A percentile compares a stretch with the other conserved stretches of the same genome.
Conservation (phyloP, 306 rosid genomes). For the Casuarina equisetifolia region DNA sequence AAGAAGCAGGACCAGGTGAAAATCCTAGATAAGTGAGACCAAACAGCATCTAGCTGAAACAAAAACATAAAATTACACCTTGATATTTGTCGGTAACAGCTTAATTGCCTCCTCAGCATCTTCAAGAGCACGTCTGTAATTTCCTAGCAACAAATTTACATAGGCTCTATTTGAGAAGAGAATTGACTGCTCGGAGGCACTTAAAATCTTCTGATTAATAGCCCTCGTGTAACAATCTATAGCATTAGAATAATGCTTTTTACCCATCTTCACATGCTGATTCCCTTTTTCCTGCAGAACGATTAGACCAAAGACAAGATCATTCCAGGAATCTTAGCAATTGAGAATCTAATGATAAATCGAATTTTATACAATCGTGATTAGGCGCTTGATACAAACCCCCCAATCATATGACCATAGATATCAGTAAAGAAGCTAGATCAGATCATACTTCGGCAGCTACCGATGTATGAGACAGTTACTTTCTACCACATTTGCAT, state of each 20-base stretch:
- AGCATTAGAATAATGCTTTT: slow-evolving; percentile 80
- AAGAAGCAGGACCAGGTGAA: slow-evolving; percentile 13
- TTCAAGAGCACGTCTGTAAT: slow-evolving; percentile 74
- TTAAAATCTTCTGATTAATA: slow-evolving; percentile 64
- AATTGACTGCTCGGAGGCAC: slow-evolving; percentile 58
- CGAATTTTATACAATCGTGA: too few relatives aligned
- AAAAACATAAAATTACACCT: slow-evolving; percentile 48
- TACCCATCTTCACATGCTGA: slow-evolving; percentile 72
- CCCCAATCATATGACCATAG: neutral
- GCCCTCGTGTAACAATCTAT: slow-evolving; percentile 87
- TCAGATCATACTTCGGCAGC: neutral
- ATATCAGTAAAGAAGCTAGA: neutral
- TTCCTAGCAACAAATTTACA: slow-evolving; percentile 79
- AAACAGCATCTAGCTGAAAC: neutral
- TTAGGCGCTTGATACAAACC: neutral
- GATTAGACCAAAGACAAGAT: slow-evolving; percentile 11
- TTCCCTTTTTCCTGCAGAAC: slow-evolving; percentile 82
- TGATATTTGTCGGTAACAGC: slow-evolving; percentile 61
- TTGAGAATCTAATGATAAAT: too few relatives aligned
- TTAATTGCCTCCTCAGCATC: slow-evolving; percentile 79
- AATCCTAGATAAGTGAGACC: neutral
- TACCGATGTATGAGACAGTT: too few relatives aligned
- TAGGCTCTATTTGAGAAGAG: slow-evolving; percentile 79
- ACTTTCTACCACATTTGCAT: too few relatives aligned
- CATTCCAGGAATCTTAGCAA: neutral